These are phyloP conservation scores for Starmerella scarabaei DNA, from an alignment of 805 yeast genomes.

Conservation along the genomic window DNA sequence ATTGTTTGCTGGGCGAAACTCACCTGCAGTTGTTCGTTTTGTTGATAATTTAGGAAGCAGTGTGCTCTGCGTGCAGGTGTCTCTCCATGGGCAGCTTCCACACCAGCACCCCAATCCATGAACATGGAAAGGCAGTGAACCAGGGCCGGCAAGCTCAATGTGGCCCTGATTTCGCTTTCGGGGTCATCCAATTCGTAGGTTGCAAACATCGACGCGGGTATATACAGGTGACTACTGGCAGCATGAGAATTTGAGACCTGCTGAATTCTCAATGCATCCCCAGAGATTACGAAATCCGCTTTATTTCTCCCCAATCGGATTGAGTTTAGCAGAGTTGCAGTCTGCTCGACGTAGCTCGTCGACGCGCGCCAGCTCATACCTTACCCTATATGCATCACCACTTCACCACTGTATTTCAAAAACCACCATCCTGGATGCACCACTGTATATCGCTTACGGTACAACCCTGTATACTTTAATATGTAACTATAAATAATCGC, in stretches of 20 bases:
- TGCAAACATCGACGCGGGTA: conserved; percentile 16
- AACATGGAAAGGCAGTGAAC: conserved; percentile 18
- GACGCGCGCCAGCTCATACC: conserved; percentile 12
- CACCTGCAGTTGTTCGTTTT: conserved; percentile 31
- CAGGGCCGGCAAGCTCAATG: conserved; percentile 12
- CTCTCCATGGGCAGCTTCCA: neutral
- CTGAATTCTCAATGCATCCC: conserved; percentile 10
- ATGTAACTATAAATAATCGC: no score
- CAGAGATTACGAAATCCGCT: conserved; percentile 5
- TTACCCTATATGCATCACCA: no score
- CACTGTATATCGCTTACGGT: no score
- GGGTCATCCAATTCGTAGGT: conserved; percentile 8
- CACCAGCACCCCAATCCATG: conserved; percentile 33
- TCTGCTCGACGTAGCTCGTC: conserved; percentile 15
- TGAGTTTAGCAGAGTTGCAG: conserved; percentile 13
- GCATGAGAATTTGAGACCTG: conserved; percentile 14
- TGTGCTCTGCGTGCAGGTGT: neutral
- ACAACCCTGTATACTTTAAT: no score
- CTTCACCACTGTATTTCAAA: no score
- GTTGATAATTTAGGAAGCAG: conserved; percentile 41
- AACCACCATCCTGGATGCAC: no score
- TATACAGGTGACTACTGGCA: conserved; percentile 13
- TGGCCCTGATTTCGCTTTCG: neutral
- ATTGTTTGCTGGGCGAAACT: conserved; percentile 24
- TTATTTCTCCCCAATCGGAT: conserved; percentile 5